Evolutionary conservation across 1,139 yeast genomes (phyloP), one percentile per base, ranked within the genome.

Genomic region (Candida pseudoviswanathii): DNA sequence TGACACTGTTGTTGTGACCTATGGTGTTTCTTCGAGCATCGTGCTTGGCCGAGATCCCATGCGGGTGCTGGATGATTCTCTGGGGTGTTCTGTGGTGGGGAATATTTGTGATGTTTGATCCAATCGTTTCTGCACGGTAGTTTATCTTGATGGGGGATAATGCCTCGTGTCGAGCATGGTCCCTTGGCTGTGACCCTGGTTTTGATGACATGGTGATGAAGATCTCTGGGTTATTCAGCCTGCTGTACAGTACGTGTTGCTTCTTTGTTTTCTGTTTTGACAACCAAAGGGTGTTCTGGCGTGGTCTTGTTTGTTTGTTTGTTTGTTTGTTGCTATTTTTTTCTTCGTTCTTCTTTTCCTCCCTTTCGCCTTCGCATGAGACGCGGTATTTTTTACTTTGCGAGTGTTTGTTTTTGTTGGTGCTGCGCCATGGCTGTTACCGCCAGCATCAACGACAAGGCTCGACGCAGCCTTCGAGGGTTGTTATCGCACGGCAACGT

Each of bases 31-130:
- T 58, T 49, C 72, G 56, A 16, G 61, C 63, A 6, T 58, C 64
- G 41, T 63, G 64, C 40, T 75, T 73, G 24, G 78, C 74, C 1
- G 69, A 59, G 37, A 80, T 60, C 0, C 84, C 84, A 55, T 80
- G 84, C 1, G 82, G 80, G 48, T 77, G 78, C 51, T 67, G 71
- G 24, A 58, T 61, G 45, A 65, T 48, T 7, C 50, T 37, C 7
- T 50, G 54, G 4, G 55, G 53, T 24, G 54, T 47, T 41, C 32
- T 44, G 41, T 51, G 45, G 39, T 47, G 45, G 47, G 41, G 46
- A 30, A 24, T 37, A 33, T 22, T 22, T 32, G 31, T 43, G 33
- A 29, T 39, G 26, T 32, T 32, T 43, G 45, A 43, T 27, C 25
- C 37, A 10, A 40, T 44, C n/a, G 39, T 37, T 16, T 39, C 45